Evolutionary conservation across 1,284 basidiomycete genomes (phyloP).

Genomic region (Ustilago xerochloae): DNA sequence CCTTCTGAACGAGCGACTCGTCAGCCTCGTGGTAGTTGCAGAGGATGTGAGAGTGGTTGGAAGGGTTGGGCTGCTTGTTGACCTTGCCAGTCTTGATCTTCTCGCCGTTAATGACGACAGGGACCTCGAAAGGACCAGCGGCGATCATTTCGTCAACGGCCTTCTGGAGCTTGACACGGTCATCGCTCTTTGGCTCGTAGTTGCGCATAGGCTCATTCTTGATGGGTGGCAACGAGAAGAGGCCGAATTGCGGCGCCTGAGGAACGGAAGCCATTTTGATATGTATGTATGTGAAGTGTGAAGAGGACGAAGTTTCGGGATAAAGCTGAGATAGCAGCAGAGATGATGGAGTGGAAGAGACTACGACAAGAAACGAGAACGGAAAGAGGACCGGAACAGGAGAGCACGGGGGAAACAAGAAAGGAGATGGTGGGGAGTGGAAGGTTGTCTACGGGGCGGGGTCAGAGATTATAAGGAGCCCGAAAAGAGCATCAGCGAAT

Average conservation of each 20-base stretch:
- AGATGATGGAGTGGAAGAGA: too few relatives aligned
- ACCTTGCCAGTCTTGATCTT: constrained; percentile 84
- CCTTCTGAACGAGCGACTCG: constrained; percentile 74
- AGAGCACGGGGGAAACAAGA: neutral
- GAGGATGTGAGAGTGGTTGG: constrained; percentile 77
- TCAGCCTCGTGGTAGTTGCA: constrained; percentile 92
- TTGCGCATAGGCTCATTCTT: constrained; percentile 69
- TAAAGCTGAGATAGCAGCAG: neutral
- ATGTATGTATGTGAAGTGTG: neutral
- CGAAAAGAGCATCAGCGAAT: neutral
- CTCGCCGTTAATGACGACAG: constrained; percentile 90
- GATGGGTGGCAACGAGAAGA: constrained; percentile 60
- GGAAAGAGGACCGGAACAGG: neutral
- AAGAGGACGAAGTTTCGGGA: neutral
- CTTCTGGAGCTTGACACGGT: constrained; percentile 80
- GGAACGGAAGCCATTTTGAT: constrained; percentile 48
- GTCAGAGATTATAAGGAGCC: constrained; percentile 3
- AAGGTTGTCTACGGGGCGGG: neutral
- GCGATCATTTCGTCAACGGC: constrained; percentile 84
- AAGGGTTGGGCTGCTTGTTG: constrained; percentile 68
- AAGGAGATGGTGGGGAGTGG: neutral
- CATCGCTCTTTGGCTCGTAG: constrained; percentile 83
- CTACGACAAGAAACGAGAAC: neutral
- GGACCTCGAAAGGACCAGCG: constrained; percentile 87
- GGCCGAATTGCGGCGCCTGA: constrained; percentile 48